Conservation (phyloP, 169 alveolate species). For the Eimeria zaria region DNA sequence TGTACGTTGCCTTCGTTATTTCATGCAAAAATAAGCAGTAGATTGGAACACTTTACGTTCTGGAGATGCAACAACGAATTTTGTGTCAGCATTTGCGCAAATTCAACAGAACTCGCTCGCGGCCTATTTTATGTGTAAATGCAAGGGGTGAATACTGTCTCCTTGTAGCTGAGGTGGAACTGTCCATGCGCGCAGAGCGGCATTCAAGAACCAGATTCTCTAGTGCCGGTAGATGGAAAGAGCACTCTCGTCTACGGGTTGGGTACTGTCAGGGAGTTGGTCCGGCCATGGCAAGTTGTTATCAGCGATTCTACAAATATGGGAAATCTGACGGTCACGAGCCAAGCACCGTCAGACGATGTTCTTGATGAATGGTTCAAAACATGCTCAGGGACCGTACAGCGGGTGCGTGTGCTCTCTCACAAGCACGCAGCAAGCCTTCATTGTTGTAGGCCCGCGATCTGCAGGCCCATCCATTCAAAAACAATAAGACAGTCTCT, state of each 20-base stretch:
- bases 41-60: background rate
- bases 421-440: background rate
- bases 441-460: background rate
- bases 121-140: no score
- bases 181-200: slow-evolving; percentile 29
- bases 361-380: slow-evolving; percentile 1
- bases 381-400: background rate
- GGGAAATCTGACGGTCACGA: slow-evolving; percentile 28
- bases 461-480: background rate
- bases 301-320: background rate
- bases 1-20: background rate
- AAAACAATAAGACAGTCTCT: background rate
- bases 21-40: background rate
- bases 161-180: background rate
- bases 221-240: background rate
- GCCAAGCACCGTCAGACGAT: slow-evolving; percentile 14
- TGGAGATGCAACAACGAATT: background rate
- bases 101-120: no score
- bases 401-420: background rate
- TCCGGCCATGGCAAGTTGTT: slow-evolving; percentile 13
- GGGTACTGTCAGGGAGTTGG: background rate
- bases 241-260: background rate
- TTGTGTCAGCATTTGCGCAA: background rate
- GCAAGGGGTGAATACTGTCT: background rate
- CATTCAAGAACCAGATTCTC: slow-evolving; percentile 13